Percentiles rank a stretch among this genome's conserved stretches.
phyloP scores from a whole-genome alignment of 2,329 filamentous ascomycete species.

The Hyphodiscus sp. region DNA sequence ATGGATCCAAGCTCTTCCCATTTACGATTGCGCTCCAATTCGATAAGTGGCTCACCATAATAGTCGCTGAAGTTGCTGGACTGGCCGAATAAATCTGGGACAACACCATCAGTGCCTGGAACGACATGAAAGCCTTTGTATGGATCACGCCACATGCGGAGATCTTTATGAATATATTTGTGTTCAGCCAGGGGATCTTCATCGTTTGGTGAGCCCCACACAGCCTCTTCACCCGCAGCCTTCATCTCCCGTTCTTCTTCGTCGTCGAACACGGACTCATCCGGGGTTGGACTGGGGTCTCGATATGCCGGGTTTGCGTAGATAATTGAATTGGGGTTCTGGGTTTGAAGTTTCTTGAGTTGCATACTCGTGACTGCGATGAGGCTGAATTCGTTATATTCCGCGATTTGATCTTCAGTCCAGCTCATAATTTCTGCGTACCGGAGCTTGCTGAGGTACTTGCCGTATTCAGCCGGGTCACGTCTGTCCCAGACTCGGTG shows the following conservation, averaged over 20 bases:
- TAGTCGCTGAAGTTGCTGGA: constrained; percentile 1
- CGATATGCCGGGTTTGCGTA: neutral
- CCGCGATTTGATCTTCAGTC: neutral
- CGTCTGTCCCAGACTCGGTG: neutral
- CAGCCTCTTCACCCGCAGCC: neutral
- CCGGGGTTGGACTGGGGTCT: neutral
- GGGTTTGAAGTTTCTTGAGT: neutral
- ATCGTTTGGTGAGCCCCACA: neutral
- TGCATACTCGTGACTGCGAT: neutral
- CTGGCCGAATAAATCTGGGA: neutral
- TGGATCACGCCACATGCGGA: neutral
- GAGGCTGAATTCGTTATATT: neutral
- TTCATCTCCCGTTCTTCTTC: neutral
- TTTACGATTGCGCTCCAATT: neutral
- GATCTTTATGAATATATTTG: neutral
- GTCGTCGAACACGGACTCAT: neutral
- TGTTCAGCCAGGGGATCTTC: neutral
- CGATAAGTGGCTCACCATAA: constrained; percentile 1
- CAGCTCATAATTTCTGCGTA: neutral
- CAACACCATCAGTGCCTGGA: neutral
- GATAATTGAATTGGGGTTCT: neutral
- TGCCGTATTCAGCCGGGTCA: neutral
- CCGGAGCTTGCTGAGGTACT: neutral
- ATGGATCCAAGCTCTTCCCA: neutral
- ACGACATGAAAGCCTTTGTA: neutral